Evolutionary conservation across 2,329 filamentous ascomycete genomes (phyloP).

Genomic region (Raffaelea albimanens): DNA sequence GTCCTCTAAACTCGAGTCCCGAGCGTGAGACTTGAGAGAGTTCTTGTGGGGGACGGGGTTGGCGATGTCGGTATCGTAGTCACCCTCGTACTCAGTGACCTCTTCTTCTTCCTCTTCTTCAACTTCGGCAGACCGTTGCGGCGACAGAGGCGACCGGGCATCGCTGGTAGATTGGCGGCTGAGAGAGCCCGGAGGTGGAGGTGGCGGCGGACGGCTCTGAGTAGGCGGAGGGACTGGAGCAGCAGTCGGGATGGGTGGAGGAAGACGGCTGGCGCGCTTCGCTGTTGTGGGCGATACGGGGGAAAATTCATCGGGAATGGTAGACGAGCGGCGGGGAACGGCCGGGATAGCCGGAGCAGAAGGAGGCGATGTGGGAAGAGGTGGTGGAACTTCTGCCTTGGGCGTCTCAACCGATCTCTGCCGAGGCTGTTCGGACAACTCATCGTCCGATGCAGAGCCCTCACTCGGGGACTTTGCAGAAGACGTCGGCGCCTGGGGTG

Average conservation of each 20-base stretch:
- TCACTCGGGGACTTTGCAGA: constrained; percentile 56
- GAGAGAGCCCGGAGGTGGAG: constrained; percentile 47
- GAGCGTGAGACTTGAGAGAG: constrained; percentile 72
- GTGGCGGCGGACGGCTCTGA: constrained; percentile 55
- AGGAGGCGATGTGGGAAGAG: constrained; percentile 30
- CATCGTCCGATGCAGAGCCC: constrained; percentile 84
- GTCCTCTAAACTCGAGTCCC: constrained; percentile 69
- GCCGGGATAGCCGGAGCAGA: constrained; percentile 36
- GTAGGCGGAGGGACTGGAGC: constrained; percentile 35
- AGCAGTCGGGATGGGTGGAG: constrained; percentile 51
- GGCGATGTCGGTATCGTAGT: constrained; percentile 95
- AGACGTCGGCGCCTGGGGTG: constrained; percentile 43
- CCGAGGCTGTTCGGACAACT: constrained; percentile 52
- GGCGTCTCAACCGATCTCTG: constrained; percentile 33
- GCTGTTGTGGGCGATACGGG: constrained; percentile 29
- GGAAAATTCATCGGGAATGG: constrained; percentile 24
- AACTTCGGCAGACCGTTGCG: constrained; percentile 19
- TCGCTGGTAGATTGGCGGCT: constrained; percentile 53
- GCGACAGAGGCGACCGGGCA: constrained; percentile 29
- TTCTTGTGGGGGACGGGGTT: constrained; percentile 92
- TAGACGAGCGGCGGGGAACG: constrained; percentile 24
- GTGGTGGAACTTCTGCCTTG: constrained; percentile 26
- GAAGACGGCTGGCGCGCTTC: constrained; percentile 47
- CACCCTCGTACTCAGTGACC: constrained; percentile 89
- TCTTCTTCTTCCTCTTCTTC: constrained; percentile 69